Conservation (phyloP, 169 alveolate genomes). For the Babesia bovis region DNA sequence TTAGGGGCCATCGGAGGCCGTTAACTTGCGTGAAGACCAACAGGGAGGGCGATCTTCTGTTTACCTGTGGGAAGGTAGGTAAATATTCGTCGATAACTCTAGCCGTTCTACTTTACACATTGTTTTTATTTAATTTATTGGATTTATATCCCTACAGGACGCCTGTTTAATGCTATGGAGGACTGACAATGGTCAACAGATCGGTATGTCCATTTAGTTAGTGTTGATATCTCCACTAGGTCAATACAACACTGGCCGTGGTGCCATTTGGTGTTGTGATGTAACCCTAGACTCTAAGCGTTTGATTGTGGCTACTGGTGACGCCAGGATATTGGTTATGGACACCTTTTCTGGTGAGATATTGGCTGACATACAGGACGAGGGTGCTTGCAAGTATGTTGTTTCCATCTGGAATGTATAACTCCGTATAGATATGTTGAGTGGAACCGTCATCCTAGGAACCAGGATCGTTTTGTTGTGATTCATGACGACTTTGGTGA, state of each 20-base stretch:
- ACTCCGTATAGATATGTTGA: conserved; percentile 80
- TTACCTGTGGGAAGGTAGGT: conserved; percentile 88
- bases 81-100: not conserved
- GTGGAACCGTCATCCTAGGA: conserved; percentile 81
- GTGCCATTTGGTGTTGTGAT: conserved; percentile 86
- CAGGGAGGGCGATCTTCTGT: conserved; percentile 86
- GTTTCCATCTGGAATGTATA: conserved; percentile 12
- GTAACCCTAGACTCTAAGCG: conserved; percentile 81
- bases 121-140: not conserved
- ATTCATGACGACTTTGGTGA: conserved; percentile 84
- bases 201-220: conserved; percentile 60
- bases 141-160: conserved; percentile 70
- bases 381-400: conserved; percentile 84
- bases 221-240: conserved; percentile 66
- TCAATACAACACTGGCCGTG: conserved; percentile 84
- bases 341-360: conserved; percentile 81
- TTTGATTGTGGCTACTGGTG: conserved; percentile 85
- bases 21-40: conserved; percentile 86
- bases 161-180: conserved; percentile 79
- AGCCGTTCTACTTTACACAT: not conserved
- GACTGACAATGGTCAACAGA: conserved; percentile 80
- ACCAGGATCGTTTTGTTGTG: conserved; percentile 81
- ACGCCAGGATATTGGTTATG: conserved; percentile 79
- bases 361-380: conserved; percentile 71
- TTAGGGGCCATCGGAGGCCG: conserved; percentile 88